These are phyloP conservation scores for Thermothielavioides terrestris DNA, from an alignment of 495 filamentous ascomycete species.

Conservation along the genomic window DNA sequence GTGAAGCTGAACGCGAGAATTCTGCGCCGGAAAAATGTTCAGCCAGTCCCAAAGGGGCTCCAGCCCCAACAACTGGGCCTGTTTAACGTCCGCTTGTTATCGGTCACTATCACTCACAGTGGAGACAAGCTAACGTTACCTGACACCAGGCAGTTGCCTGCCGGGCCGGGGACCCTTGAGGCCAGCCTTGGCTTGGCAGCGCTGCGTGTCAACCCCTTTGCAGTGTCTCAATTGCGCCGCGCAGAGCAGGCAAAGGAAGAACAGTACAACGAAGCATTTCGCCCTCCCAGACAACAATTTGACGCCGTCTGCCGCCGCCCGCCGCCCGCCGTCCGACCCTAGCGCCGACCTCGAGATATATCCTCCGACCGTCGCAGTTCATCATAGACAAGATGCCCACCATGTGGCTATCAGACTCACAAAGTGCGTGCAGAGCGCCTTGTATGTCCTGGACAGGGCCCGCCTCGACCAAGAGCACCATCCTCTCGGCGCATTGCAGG, in stretches of 20 bases:
- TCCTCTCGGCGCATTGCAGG: no score
- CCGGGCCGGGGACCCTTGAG: constrained; percentile 1
- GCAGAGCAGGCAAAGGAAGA: background rate
- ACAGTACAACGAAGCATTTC: background rate
- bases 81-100: background rate
- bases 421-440: no score
- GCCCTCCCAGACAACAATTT: background rate
- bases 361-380: background rate
- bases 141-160: background rate
- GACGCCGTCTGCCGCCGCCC: no score
- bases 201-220: background rate
- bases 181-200: constrained; percentile 2
- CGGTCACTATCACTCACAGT: no score
- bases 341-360: background rate
- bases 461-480: no score
- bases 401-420: constrained; percentile 93
- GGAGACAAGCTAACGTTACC: no score
- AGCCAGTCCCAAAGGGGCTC: no score
- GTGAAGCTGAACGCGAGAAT: no score
- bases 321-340: background rate
- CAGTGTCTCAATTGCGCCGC: constrained; percentile 4
- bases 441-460: no score
- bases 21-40: no score
- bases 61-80: no score
- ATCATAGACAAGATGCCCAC: constrained; percentile 39